These are phyloP conservation scores for Phytophthora megakarya DNA, from an alignment of 352 stramenopile genomes.

Conservation along the genomic window DNA sequence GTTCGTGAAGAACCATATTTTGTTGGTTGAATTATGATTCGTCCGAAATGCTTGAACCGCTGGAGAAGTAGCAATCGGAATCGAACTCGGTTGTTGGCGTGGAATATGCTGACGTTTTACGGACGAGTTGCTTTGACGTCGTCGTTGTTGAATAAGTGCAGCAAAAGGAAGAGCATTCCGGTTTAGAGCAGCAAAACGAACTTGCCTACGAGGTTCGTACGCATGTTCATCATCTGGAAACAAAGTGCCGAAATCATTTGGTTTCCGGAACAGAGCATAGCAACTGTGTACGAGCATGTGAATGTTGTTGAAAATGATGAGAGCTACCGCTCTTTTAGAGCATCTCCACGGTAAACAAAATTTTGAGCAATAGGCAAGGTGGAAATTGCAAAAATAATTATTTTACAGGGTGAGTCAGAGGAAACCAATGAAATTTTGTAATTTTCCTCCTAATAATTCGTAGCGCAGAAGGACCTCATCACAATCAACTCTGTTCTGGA, in stretches of 20 bases:
- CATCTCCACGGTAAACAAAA: no score
- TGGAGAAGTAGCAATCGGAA: slow-evolving; percentile 4
- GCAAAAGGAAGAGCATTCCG: slow-evolving; percentile 15
- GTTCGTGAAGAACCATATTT: no score
- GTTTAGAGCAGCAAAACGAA: slow-evolving; percentile 22
- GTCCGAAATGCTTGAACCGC: slow-evolving; percentile 19
- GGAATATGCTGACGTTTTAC: neutral
- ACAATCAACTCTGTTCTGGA: no score
- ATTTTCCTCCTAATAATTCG: no score
- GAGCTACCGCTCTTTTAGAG: no score
- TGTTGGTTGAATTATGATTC: neutral
- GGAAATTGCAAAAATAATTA: no score
- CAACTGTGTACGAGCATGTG: no score
- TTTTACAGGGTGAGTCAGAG: no score
- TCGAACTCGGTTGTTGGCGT: neutral
- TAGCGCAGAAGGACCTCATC: no score
- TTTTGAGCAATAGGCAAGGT: no score
- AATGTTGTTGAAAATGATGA: no score
- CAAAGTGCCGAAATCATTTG: slow-evolving; percentile 9
- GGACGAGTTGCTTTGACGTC: slow-evolving; percentile 1
- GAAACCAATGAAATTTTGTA: no score
- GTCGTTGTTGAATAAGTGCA: neutral
- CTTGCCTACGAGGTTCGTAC: slow-evolving; percentile 17
- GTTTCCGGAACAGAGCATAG: slow-evolving; percentile 13
- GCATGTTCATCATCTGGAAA: slow-evolving; percentile 30